phyloP scores from a whole-genome alignment of 2,329 filamentous ascomycete species.

The Clarireedia sp. region DNA sequence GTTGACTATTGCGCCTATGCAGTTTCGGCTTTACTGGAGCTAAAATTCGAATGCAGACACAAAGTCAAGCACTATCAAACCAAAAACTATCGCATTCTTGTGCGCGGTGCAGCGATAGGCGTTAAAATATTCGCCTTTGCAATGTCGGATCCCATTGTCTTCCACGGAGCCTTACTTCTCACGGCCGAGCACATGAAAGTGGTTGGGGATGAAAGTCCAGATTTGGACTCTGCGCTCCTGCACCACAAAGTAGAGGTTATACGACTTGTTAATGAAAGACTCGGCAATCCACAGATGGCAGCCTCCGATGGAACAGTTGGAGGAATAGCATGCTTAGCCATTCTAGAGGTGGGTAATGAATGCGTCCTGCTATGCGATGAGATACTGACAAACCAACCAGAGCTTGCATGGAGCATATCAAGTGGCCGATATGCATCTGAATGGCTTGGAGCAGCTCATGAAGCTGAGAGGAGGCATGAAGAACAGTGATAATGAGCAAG shows the following conservation, averaged over 20 bases:
- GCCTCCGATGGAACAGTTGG: constrained; percentile 10
- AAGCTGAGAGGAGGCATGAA: background rate
- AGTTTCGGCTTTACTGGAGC: background rate
- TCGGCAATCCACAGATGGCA: background rate
- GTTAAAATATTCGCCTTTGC: constrained; percentile 1
- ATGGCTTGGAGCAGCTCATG: background rate
- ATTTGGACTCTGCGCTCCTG: constrained; percentile 3
- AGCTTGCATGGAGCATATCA: background rate
- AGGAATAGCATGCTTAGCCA: constrained; percentile 4
- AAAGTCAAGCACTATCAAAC: background rate
- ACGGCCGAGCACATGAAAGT: constrained; percentile 6
- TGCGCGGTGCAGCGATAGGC: background rate
- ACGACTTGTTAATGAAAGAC: constrained; percentile 10
- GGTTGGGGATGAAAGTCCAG: background rate
- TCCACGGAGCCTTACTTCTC: constrained; percentile 8
- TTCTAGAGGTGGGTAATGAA: constrained; percentile 8
- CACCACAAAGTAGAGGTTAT: constrained; percentile 12
- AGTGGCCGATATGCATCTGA: background rate
- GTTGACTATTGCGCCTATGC: background rate
- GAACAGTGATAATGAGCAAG: background rate
- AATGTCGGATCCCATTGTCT: constrained; percentile 3
- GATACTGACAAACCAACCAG: background rate
- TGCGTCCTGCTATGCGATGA: background rate
- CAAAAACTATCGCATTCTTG: constrained; percentile 10
- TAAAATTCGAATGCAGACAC: background rate